Percentiles rank a stretch among this genome's conserved stretches.
Evolutionary conservation across 352 stramenopile species (phyloP).

Genomic region (Phytopythium chamaehyphon): DNA sequence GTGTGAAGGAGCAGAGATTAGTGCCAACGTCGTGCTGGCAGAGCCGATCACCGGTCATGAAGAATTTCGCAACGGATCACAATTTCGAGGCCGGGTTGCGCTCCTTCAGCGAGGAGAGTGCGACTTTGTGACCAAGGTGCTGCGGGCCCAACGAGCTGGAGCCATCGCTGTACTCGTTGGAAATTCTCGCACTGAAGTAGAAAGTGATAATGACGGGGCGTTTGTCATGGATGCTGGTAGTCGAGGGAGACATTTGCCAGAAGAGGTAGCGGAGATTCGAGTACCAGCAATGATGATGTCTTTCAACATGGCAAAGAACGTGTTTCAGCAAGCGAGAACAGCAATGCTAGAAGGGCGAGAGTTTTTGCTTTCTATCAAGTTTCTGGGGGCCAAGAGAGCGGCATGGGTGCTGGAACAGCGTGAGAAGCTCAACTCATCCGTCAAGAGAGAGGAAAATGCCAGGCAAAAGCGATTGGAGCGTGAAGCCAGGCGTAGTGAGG

Average conservation of each 20-base stretch:
- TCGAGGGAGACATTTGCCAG: slow-evolving; percentile 9
- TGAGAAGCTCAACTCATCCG: slow-evolving; percentile 23
- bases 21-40: slow-evolving; percentile 45
- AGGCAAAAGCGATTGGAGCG: slow-evolving; percentile 19
- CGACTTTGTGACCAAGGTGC: slow-evolving; percentile 77
- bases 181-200: slow-evolving; percentile 31
- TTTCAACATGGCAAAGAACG: slow-evolving; percentile 25
- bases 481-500: slow-evolving; percentile 27
- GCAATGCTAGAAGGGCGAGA: slow-evolving; percentile 40
- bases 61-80: slow-evolving; percentile 42
- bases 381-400: slow-evolving; percentile 50
- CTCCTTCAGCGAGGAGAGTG: slow-evolving; percentile 63
- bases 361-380: slow-evolving; percentile 42
- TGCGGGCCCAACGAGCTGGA: slow-evolving; percentile 61
- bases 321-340: slow-evolving; percentile 54
- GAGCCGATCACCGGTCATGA: slow-evolving; percentile 52
- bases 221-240: slow-evolving; percentile 74
- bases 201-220: slow-evolving; percentile 23
- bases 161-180: slow-evolving; percentile 64
- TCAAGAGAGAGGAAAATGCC: slow-evolving; percentile 25
- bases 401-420: slow-evolving; percentile 47
- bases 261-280: slow-evolving; percentile 21
- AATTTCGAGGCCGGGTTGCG: slow-evolving; percentile 49
- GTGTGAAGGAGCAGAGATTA: slow-evolving; percentile 45
- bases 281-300: slow-evolving; percentile 70